A percentile compares a stretch with the other conserved stretches of the same genome.
Evolutionary conservation across 208 protist genomes (phyloP).

Genomic region (Blastocrithidia nonstop): DNA sequence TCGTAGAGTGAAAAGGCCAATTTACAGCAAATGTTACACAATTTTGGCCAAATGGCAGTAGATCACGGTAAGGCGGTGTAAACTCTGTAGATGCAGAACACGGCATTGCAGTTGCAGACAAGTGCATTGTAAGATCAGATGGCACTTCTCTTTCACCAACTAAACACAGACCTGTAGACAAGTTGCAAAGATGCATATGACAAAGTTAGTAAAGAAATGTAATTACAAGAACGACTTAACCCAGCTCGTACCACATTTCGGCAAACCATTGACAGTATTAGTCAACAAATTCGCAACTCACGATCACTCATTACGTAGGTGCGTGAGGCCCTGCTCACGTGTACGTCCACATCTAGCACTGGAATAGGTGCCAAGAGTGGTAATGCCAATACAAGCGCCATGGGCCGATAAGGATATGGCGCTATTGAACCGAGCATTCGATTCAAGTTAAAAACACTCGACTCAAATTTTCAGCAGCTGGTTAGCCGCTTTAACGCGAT

Average conservation of each 20-base stretch:
- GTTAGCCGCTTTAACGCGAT: constrained; percentile 69
- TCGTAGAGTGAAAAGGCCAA: constrained; percentile 40
- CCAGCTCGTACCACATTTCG: constrained; percentile 61
- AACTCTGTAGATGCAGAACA: constrained; percentile 71
- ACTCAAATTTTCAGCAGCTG: constrained; percentile 82
- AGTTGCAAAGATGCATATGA: constrained; percentile 66
- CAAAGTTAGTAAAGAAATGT: constrained; percentile 52
- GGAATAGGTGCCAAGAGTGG: not conserved
- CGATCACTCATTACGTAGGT: constrained; percentile 66
- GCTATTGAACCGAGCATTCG: constrained; percentile 73
- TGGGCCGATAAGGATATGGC: constrained; percentile 52
- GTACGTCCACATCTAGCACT: constrained; percentile 3
- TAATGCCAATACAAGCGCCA: constrained; percentile 15
- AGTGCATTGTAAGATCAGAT: constrained; percentile 84
- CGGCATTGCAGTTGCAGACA: constrained; percentile 62
- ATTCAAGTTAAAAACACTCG: constrained; percentile 81
- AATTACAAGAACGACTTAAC: constrained; percentile 65
- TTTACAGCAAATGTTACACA: constrained; percentile 63
- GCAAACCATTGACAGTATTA: constrained; percentile 83
- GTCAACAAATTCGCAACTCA: constrained; percentile 60
- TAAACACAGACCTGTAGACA: constrained; percentile 63
- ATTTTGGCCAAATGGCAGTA: constrained; percentile 53
- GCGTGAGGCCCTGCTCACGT: constrained; percentile 37
- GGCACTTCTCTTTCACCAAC: constrained; percentile 79
- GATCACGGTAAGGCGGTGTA: constrained; percentile 73